Base-by-base conservation (phyloP, 2,329 filamentous ascomycete species). In the Paraphoma chrysanthemicola region DNA sequence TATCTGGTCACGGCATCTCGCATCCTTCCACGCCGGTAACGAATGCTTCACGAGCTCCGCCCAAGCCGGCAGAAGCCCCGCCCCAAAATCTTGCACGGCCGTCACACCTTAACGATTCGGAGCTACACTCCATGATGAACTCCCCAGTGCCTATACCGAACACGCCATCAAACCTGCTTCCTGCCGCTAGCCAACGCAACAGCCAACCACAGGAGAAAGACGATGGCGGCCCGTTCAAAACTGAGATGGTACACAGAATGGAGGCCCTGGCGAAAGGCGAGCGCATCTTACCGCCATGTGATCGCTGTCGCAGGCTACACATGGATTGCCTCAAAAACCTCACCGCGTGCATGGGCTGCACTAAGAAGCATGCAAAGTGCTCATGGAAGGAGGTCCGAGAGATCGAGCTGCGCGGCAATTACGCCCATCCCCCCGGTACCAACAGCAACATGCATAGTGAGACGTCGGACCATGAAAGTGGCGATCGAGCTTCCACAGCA, bases 281-380 rank as follows among this genome's bases (percentile, higher is more conserved):
- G 52, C 81, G 86, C 6, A 90, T 96, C 47, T 77, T 86, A n/a
- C 93, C 92, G 9, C 91, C 92, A 0, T 96, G 92, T 71, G 93
- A 96, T 72, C 84, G 92, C 38, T 96, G 92, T 72, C 85, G 92
- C 44, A 84, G 92, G 30, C 81, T 96, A 14, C 88, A 90, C 62
- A 91, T 93, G 79, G 87, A 92, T 55, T 96, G 92, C 60, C 81
- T 93, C 46, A 96, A 96, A 77, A 91, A 96, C 60, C 81, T 95
- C 39, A 96, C 92, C 0, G 91, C 92, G 8, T 96, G 93, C 70
- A 87, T 90, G 75, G 92, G 91, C 18, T 96, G 92, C 75, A 96
- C 92, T 0, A 93, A 91, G 74, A 96, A 96, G 73, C 92, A 96
- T 72, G 91, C 91, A 17, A 93, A 93, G 68, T 96, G 92, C 74